Evolutionary conservation across 83 land plant genomes (phyloP).

Genomic region (Picea engelmannii): DNA sequence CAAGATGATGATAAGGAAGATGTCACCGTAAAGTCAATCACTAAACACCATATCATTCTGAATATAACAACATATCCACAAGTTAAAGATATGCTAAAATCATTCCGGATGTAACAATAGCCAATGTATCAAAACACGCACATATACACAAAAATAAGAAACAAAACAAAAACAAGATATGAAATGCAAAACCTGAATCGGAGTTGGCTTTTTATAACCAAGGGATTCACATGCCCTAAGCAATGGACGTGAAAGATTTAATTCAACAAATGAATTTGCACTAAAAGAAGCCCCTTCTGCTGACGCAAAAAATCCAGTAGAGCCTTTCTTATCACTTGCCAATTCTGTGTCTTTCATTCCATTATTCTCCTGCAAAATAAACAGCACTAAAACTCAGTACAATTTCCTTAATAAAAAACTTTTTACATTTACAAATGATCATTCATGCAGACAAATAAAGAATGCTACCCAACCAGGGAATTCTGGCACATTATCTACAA

Average conservation of each 20-base stretch:
- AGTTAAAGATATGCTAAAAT: too few species aligned
- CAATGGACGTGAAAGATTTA: slow-evolving; percentile 89
- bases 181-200: slow-evolving; percentile 73
- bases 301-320: slow-evolving; percentile 59
- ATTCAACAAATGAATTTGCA: slow-evolving; percentile 89
- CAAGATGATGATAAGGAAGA: neutral
- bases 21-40: neutral
- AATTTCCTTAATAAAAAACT: neutral
- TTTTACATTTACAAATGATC: neutral
- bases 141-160: neutral
- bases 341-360: slow-evolving; percentile 5
- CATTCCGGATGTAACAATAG: neutral
- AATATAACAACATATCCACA: neutral
- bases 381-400: neutral
- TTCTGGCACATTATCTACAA: neutral
- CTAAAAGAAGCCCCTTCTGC: slow-evolving; percentile 79
- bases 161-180: neutral
- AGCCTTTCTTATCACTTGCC: slow-evolving; percentile 18
- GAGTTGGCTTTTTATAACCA: slow-evolving; percentile 90
- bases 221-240: slow-evolving; percentile 89
- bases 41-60: neutral
- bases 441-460: neutral
- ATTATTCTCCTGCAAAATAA: neutral
- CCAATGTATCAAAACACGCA: slow-evolving; percentile 1
- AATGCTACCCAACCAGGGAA: neutral